A percentile compares a stretch with the other conserved stretches of the same genome.
Evolutionary conservation across 768 basidiomycete genomes (phyloP).

Genomic region (Leccinum barrowsii): DNA sequence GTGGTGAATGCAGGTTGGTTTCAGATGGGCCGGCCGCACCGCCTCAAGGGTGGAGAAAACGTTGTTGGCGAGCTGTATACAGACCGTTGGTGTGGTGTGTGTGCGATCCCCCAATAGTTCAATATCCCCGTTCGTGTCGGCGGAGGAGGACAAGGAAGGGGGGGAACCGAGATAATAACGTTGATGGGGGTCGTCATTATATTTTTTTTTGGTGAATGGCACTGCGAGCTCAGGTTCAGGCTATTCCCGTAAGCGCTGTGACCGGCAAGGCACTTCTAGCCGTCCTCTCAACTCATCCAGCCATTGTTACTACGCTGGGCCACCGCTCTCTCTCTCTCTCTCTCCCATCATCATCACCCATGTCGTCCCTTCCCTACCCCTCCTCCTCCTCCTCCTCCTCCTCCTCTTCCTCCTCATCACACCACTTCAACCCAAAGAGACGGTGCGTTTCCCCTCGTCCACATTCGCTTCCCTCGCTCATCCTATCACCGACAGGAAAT

Average conservation of each 20-base stretch:
- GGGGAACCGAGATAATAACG: not conserved
- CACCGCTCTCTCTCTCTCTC: constrained; percentile 31
- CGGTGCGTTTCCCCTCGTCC: constrained; percentile 27
- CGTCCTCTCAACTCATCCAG: constrained; percentile 33
- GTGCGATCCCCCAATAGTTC: too few relatives aligned
- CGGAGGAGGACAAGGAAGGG: not conserved
- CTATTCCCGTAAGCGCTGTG: constrained; percentile 33
- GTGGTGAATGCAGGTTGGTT: constrained; percentile 4
- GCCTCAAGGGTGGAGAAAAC: constrained; percentile 14
- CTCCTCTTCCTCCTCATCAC: constrained; percentile 10
- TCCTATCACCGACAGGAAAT: constrained; percentile 29
- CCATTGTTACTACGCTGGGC: constrained; percentile 42
- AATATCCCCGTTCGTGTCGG: constrained; percentile 1
- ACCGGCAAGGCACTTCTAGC: constrained; percentile 36
- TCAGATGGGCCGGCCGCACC: constrained; percentile 14
- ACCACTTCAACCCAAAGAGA: constrained; percentile 28
- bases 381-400: constrained; percentile 22
- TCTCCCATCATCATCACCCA: constrained; percentile 35
- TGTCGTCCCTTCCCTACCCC: constrained; percentile 30
- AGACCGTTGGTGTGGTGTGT: constrained; percentile 8
- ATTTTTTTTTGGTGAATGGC: constrained; percentile 4
- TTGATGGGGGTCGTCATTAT: not conserved
- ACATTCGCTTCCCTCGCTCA: constrained; percentile 13
- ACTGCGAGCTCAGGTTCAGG: not conserved
- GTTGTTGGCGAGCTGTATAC: constrained; percentile 20